A percentile compares a stretch with the other conserved stretches of the same genome.
These are phyloP conservation scores for Bryum argenteum DNA, from an alignment of 225 moss, liverwort and hornwort genomes.

Conservation along the genomic window DNA sequence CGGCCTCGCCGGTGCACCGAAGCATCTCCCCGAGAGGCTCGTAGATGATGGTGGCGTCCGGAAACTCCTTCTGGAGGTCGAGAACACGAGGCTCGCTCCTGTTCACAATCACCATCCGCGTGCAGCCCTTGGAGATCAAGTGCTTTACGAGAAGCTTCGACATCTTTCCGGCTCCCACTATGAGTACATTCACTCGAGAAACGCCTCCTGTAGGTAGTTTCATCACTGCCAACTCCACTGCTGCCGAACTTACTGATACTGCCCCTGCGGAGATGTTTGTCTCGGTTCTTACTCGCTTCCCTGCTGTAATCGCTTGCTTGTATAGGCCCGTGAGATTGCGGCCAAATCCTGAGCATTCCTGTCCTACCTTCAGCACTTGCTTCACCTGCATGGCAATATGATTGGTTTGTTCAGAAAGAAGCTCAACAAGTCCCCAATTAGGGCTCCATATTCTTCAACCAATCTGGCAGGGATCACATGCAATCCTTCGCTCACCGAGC, in stretches of 20 bases:
- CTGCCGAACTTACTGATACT: slow-evolving; percentile 94
- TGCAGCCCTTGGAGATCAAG: slow-evolving; percentile 83
- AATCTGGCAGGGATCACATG: too few species aligned
- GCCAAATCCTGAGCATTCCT: slow-evolving; percentile 70
- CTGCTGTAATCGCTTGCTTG: slow-evolving; percentile 93
- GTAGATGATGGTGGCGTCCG: slow-evolving; percentile 52
- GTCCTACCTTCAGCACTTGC: slow-evolving; percentile 90
- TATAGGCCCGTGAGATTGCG: slow-evolving; percentile 79
- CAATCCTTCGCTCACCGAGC: too few species aligned
- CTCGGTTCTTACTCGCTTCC: slow-evolving; percentile 88
- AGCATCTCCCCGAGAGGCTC: slow-evolving; percentile 73
- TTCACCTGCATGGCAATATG: slow-evolving; percentile 59
- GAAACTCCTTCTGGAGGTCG: slow-evolving; percentile 71
- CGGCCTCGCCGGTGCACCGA: slow-evolving; percentile 71
- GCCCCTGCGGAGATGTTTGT: slow-evolving; percentile 90
- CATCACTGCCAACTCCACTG: slow-evolving; percentile 87
- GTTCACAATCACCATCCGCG: slow-evolving; percentile 73
- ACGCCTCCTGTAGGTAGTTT: slow-evolving; percentile 73
- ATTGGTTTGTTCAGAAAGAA: not conserved
- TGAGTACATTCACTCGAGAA: slow-evolving; percentile 58
- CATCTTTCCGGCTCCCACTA: slow-evolving; percentile 96
- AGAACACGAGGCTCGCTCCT: slow-evolving; percentile 71
- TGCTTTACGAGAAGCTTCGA: slow-evolving; percentile 90
- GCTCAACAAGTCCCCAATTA: too few species aligned
- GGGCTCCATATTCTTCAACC: too few species aligned